These are phyloP conservation scores for Periglandula ipomoeae DNA, from an alignment of 2,329 filamentous ascomycete species.

Conservation along the genomic window DNA sequence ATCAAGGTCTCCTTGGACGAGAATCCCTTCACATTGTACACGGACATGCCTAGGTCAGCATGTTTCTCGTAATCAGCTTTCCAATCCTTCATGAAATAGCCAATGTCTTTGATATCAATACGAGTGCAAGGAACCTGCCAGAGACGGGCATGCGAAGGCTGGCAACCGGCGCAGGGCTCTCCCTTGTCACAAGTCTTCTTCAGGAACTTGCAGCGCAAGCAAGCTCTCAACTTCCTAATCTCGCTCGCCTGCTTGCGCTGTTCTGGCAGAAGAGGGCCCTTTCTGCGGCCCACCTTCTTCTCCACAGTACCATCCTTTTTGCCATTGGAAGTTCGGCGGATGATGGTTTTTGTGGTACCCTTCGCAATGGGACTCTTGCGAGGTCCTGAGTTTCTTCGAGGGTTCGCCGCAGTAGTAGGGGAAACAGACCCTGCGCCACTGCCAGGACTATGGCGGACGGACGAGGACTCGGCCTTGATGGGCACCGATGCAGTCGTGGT, in stretches of 20 bases:
- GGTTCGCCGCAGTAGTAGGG: conserved; percentile 50
- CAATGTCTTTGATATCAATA: conserved; percentile 97
- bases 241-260: conserved; percentile 95
- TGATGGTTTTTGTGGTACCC: conserved; percentile 67
- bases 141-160: conserved; percentile 86
- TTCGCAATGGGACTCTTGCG: conserved; percentile 75
- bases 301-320: conserved; percentile 73
- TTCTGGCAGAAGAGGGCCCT: conserved; percentile 82
- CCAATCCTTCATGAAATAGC: conserved; percentile 99
- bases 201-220: conserved; percentile 92
- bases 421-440: conserved; percentile 52
- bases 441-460: conserved; percentile 51
- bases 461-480: conserved; percentile 45
- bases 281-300: conserved; percentile 88
- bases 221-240: conserved; percentile 89
- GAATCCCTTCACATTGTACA: conserved; percentile 90
- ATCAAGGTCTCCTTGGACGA: conserved; percentile 58
- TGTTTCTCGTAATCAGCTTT: conserved; percentile 94
- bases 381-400: conserved; percentile 57
- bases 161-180: conserved; percentile 89
- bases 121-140: conserved; percentile 98
- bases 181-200: conserved; percentile 99
- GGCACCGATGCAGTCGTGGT: conserved; percentile 59
- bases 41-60: conserved; percentile 75
- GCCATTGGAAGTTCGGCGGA: conserved; percentile 65